Percentiles rank a stretch among this genome's conserved stretches.
phyloP scores from a whole-genome alignment of 2,329 filamentous ascomycete species.

The Phialocephala sp. region DNA sequence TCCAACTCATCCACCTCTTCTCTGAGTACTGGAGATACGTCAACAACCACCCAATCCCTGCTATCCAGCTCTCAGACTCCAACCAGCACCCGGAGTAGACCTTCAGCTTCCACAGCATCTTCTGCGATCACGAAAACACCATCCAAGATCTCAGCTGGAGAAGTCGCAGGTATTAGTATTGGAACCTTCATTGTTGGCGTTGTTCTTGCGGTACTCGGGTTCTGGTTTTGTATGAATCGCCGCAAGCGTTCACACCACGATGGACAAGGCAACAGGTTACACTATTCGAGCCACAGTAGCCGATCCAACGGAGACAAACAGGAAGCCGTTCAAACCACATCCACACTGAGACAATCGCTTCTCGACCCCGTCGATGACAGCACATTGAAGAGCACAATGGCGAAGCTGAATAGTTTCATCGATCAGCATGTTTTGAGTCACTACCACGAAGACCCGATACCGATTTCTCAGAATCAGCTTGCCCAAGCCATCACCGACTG shows the following conservation, averaged over 20 bases:
- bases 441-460: conserved; percentile 42
- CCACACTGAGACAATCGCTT: conserved; percentile 42
- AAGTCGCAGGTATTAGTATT: conserved; percentile 3
- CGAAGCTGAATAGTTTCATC: conserved; percentile 45
- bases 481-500: background rate
- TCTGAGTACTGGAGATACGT: too few species aligned
- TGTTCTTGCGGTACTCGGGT: background rate
- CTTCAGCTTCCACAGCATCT: too few species aligned
- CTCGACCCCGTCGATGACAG: conserved; percentile 46
- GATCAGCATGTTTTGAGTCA: conserved; percentile 49
- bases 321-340: background rate
- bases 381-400: conserved; percentile 45
- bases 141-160: conserved; percentile 21
- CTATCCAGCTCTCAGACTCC: too few species aligned
- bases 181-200: conserved; percentile 4
- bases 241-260: conserved; percentile 3
- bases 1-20: background rate
- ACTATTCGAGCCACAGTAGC: background rate
- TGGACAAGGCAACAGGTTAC: background rate
- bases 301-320: background rate
- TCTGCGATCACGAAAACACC: too few species aligned
- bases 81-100: too few species aligned
- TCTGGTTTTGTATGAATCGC: conserved; percentile 14
- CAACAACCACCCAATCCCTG: too few species aligned
- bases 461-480: background rate